Evolutionary conservation across 1,284 basidiomycete genomes (phyloP).

Genomic region (Rhodotorula sp.): DNA sequence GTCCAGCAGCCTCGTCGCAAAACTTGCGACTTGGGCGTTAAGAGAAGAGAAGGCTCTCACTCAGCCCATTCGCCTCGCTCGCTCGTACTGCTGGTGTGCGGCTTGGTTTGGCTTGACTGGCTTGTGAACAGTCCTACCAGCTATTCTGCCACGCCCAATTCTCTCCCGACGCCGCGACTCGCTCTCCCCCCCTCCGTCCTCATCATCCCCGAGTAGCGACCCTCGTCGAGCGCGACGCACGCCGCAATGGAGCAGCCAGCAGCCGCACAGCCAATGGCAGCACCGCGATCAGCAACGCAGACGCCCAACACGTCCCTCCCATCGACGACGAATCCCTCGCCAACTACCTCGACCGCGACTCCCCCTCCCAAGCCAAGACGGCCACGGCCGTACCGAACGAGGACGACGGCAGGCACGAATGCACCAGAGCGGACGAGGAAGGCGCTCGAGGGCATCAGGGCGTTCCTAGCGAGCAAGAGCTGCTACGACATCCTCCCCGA

Average conservation of each 20-base stretch:
- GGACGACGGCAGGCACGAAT: conserved; percentile 18
- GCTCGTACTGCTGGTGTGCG: too few species aligned
- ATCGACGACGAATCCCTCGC: conserved; percentile 18
- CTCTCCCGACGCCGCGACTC: background rate
- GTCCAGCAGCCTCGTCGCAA: too few species aligned
- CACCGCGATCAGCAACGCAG: background rate
- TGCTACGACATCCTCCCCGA: conserved; percentile 47
- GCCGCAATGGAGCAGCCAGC: background rate
- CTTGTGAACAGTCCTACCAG: too few species aligned
- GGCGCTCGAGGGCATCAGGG: conserved; percentile 40
- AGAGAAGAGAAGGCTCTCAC: too few species aligned
- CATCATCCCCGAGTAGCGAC: background rate
- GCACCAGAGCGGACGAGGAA: conserved; percentile 9
- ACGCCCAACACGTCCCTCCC: background rate
- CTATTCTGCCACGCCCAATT: background rate
- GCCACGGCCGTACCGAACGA: background rate
- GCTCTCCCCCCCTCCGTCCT: too few species aligned
- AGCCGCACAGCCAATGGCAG: background rate
- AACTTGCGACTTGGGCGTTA: too few species aligned
- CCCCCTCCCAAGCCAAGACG: background rate
- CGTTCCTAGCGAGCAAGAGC: conserved; percentile 41
- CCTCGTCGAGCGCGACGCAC: background rate
- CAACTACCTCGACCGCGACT: conserved; percentile 5
- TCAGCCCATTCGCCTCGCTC: too few species aligned
- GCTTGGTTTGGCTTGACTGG: too few species aligned